These are phyloP conservation scores for Candida stauntonica DNA, from an alignment of 805 yeast genomes.

Conservation along the genomic window DNA sequence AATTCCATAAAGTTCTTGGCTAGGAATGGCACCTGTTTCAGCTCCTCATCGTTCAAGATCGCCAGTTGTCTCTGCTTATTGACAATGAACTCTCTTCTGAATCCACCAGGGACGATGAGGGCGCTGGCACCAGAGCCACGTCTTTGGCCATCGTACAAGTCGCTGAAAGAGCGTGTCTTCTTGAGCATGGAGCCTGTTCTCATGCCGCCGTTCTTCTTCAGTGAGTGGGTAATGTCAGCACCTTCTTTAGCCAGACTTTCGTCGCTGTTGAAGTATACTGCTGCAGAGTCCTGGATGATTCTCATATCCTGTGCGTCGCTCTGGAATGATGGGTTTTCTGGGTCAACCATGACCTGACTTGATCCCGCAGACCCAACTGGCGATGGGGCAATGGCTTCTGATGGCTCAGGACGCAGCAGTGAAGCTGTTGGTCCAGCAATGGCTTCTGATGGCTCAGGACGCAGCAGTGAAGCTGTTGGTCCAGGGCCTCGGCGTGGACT, in stretches of 20 bases:
- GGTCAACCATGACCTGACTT: constrained; percentile 15
- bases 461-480: no score
- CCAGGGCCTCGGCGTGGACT: no score
- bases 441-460: neutral
- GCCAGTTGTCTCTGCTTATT: constrained; percentile 30
- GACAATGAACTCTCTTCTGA: constrained; percentile 64
- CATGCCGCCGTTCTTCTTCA: constrained; percentile 15
- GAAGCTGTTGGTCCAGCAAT: constrained; percentile 1
- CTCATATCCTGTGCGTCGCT: constrained; percentile 10
- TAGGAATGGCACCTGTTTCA: constrained; percentile 42
- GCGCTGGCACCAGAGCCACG: constrained; percentile 64
- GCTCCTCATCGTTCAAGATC: constrained; percentile 23
- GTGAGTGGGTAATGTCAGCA: constrained; percentile 25
- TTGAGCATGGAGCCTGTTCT: constrained; percentile 11
- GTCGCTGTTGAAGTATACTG: constrained; percentile 17
- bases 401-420: neutral
- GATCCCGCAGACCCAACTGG: constrained; percentile 12
- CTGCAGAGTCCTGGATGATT: constrained; percentile 14
- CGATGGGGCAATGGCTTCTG: constrained; percentile 1
- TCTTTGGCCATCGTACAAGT: constrained; percentile 31
- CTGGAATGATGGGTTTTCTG: constrained; percentile 18
- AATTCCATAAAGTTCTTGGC: constrained; percentile 76
- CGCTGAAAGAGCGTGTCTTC: constrained; percentile 20
- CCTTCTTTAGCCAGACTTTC: constrained; percentile 20
- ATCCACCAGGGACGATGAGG: constrained; percentile 77